Base-by-base conservation (phyloP, 441 rosid genomes). In the Macaranga tanarius region DNA sequence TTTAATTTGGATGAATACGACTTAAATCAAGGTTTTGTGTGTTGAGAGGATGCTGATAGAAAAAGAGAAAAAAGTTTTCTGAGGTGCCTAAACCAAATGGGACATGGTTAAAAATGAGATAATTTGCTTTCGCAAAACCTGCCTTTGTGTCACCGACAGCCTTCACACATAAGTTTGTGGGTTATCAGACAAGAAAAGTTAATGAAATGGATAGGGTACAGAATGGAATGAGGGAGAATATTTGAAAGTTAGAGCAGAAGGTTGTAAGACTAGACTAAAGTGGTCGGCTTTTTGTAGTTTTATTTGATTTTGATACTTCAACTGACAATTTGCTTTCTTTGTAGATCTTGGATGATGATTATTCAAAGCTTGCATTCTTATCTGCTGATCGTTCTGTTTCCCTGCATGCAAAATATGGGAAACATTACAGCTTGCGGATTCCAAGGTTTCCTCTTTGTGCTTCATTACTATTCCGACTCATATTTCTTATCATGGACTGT, bases 351-450 rank as follows among this genome's bases (percentile, higher is more conserved):
- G 91, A 78, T 57, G 90, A 86, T 67, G 97, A 90, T 83, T 91
- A 84, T 75, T 92, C 97, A 48, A 95, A 95, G 86, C 94, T 95
- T 73, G 98, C 98, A 51, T 95, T 95, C 71, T 76, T 92, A 70
- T 91, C 96, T 73, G 86, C 96, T 69, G 98, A 95, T 86, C 97
- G 98, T 28, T 91, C 99, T 75, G 78, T 95, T 75, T 67, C 72
- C 82, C 84, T 95, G 62, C 98, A 92, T 74, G 98, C 99, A 70
- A 95, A 91, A 79, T 90, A 92, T 72, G 98, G 98, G 69, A 92
- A 91, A 63, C 97, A 92, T 78, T 78, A 90, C 80, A 85, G 70
- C 72, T 83, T 92, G 73, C 81, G 96, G 64, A 95, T 92, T 78
- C 99, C 99, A 74, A 91, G 99, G 95, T 95, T 74, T 20, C 4